Evolutionary conservation across 2,329 filamentous ascomycete genomes (phyloP).

Genomic region (Stromatinia cepivora): DNA sequence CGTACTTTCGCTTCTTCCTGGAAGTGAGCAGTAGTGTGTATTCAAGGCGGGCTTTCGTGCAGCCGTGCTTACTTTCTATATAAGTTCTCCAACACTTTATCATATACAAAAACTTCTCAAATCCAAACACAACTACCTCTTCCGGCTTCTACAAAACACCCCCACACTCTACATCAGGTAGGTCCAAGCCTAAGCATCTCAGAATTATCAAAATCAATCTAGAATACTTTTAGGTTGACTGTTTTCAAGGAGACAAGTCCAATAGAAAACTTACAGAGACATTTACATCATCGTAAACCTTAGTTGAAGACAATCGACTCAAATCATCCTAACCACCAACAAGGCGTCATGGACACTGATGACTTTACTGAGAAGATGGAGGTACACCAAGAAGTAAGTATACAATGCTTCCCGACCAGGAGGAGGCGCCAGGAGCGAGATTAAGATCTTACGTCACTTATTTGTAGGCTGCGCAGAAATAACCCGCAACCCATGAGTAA

Average conservation of each 20-base stretch:
- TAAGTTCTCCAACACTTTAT: background rate
- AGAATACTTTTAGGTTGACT: background rate
- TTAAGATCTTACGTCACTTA: background rate
- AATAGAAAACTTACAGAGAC: no score
- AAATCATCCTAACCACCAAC: background rate
- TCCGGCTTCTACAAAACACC: background rate
- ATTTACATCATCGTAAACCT: background rate
- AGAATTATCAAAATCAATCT: fast-evolving
- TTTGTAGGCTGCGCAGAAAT: no score
- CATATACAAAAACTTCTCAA: background rate
- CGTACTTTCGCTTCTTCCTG: fast-evolving
- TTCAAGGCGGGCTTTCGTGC: no score
- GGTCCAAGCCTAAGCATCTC: background rate
- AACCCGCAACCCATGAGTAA: no score
- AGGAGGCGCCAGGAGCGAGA: background rate
- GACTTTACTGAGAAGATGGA: background rate
- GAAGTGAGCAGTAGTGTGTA: background rate
- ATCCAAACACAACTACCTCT: background rate
- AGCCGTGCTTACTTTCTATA: background rate
- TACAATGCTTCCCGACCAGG: background rate
- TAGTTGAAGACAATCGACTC: background rate
- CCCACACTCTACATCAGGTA: background rate
- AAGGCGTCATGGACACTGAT: background rate
- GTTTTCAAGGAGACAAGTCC: background rate
- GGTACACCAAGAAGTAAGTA: background rate